Conservation (phyloP, 2,329 filamentous ascomycete species). For the Colletotrichum sp. region DNA sequence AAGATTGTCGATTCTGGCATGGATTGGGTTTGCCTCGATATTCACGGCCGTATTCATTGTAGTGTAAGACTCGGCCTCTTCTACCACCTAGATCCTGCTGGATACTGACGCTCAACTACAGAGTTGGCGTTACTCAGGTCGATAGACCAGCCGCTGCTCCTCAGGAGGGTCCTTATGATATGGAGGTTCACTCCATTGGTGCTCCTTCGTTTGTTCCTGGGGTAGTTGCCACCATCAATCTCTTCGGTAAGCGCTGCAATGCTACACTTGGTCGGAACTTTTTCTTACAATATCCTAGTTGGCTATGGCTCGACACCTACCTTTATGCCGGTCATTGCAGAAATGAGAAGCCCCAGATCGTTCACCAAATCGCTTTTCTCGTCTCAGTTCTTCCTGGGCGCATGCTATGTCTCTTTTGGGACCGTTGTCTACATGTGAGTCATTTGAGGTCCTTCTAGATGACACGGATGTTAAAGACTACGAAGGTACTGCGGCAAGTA, state of each 20-base stretch:
- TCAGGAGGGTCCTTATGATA: conserved; percentile 24
- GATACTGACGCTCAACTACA: background rate
- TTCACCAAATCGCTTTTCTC: background rate
- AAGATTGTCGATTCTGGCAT: conserved; percentile 47
- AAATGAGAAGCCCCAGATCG: background rate
- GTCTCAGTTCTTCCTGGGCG: background rate
- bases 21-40: conserved; percentile 62
- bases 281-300: background rate
- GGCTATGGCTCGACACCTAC: background rate
- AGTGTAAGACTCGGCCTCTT: conserved; percentile 23
- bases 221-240: conserved; percentile 26
- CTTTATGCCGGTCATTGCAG: background rate
- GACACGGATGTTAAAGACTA: background rate
- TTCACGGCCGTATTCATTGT: conserved; percentile 43
- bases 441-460: background rate
- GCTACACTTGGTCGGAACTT: background rate
- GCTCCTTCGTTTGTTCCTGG: conserved; percentile 26
- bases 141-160: conserved; percentile 25
- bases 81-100: background rate
- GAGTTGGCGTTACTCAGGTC: conserved; percentile 27
- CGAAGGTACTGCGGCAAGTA: conserved; percentile 51
- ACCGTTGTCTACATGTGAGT: background rate
- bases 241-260: conserved; percentile 24
- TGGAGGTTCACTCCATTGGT: conserved; percentile 24
- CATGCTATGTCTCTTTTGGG: background rate